Conservation (phyloP, 305 asterid species). For the Fraxinus xanthoxyloides region DNA sequence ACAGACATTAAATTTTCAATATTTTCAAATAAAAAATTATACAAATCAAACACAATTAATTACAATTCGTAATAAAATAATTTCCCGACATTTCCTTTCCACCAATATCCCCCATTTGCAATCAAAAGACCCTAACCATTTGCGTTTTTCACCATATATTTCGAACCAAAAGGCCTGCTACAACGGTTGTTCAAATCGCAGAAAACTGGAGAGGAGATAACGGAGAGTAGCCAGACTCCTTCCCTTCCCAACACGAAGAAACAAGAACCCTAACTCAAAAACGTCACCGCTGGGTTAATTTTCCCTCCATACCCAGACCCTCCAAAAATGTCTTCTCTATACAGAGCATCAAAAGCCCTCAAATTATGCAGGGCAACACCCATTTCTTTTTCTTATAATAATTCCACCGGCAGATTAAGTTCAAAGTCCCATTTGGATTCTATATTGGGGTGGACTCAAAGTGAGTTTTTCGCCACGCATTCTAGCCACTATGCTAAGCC, state of each 20-base stretch:
- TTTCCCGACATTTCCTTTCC: too few species aligned
- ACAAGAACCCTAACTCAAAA: constrained; percentile 33
- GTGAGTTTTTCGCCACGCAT: constrained; percentile 68
- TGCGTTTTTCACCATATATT: background rate
- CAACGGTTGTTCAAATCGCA: background rate
- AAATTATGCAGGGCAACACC: constrained; percentile 45
- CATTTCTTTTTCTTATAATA: constrained; percentile 13
- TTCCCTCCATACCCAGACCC: background rate
- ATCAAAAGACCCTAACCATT: too few species aligned
- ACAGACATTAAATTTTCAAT: too few species aligned
- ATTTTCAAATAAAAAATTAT: too few species aligned
- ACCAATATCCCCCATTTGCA: too few species aligned
- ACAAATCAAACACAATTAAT: too few species aligned
- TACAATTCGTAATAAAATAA: too few species aligned
- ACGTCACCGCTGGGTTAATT: constrained; percentile 13
- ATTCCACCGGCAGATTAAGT: too few species aligned
- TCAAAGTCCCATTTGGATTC: too few species aligned
- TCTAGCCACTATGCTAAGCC: constrained; percentile 53
- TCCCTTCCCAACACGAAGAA: background rate
- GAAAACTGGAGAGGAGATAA: background rate
- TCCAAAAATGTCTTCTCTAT: constrained; percentile 41
- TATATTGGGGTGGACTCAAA: constrained; percentile 25
- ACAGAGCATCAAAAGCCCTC: constrained; percentile 44
- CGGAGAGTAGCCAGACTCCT: background rate
- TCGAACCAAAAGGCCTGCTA: background rate